Conservation (phyloP, 2,329 filamentous ascomycete genomes). For the Penicillium oxalicum region DNA sequence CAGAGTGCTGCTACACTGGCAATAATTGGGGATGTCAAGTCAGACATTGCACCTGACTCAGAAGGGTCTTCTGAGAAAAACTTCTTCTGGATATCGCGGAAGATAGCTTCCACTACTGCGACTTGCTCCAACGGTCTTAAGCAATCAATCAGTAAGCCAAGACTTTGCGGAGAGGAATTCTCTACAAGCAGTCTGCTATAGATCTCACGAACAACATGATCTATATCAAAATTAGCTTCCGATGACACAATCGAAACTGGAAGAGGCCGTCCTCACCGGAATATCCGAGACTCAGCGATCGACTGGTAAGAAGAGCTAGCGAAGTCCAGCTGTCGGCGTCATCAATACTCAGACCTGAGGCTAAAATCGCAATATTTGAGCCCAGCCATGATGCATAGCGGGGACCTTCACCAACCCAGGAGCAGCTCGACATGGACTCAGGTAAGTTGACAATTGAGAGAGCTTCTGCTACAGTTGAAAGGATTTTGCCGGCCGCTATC, state of each 20-base stretch:
- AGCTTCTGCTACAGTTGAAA: conserved; percentile 54
- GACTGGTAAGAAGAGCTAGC: conserved; percentile 46
- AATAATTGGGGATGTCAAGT: conserved; percentile 33
- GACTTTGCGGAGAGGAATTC: conserved; percentile 20
- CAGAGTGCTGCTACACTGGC: conserved; percentile 57
- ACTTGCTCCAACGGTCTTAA: conserved; percentile 48
- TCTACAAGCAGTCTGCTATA: conserved; percentile 34
- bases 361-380: conserved; percentile 50
- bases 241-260: not conserved
- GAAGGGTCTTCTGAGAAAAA: conserved; percentile 29
- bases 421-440: conserved; percentile 19
- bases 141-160: conserved; percentile 36
- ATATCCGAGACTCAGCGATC: conserved; percentile 66
- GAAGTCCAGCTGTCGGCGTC: conserved; percentile 29
- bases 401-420: conserved; percentile 61
- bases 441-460: conserved; percentile 34
- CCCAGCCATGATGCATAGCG: conserved; percentile 68
- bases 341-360: conserved; percentile 36
- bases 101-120: conserved; percentile 39
- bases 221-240: conserved; percentile 24
- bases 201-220: conserved; percentile 36
- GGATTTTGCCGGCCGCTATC: conserved; percentile 54
- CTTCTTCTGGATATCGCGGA: conserved; percentile 40
- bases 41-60: conserved; percentile 7
- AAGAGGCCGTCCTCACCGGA: conserved; percentile 46